Conservation (phyloP, 2,329 filamentous ascomycete genomes). For the Pseudocercospora vitis region DNA sequence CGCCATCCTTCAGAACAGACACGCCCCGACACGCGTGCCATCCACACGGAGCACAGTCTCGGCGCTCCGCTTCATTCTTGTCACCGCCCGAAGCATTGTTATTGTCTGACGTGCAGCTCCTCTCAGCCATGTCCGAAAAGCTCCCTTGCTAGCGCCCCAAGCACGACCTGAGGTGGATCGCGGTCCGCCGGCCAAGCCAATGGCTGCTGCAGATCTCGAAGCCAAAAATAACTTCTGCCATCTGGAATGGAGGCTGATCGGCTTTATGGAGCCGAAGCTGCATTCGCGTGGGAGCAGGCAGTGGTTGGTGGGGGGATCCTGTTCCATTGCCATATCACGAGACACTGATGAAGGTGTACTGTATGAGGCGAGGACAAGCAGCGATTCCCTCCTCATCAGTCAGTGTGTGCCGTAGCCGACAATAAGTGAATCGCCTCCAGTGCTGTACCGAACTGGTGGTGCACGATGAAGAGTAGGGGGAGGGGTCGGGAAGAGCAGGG, state of each 20-base stretch:
- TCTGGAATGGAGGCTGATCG: slow-evolving; percentile 1
- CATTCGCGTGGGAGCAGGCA: neutral
- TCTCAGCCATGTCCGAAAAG: slow-evolving; percentile 1
- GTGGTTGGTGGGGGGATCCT: no score
- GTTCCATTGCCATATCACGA: no score
- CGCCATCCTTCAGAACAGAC: neutral
- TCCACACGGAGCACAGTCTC: neutral
- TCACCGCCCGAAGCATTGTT: no score
- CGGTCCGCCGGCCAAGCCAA: neutral
- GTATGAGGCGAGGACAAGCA: neutral
- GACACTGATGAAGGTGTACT: neutral
- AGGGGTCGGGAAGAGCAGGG: no score
- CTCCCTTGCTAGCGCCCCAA: slow-evolving; percentile 4
- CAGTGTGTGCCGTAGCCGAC: no score
- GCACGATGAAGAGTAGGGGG: no score
- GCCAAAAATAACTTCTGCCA: slow-evolving; percentile 5
- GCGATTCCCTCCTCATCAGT: no score
- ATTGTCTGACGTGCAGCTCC: neutral
- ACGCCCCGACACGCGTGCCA: neutral
- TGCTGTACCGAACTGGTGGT: no score
- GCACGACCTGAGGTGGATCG: slow-evolving; percentile 3
- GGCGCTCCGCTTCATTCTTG: neutral
- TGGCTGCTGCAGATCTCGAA: neutral
- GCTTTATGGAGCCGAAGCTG: slow-evolving; percentile 10
- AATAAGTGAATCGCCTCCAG: no score